Percentiles rank a stretch among this genome's conserved stretches.
Conservation (phyloP, 1,284 basidiomycete species). For the Gomphus bonarii region DNA sequence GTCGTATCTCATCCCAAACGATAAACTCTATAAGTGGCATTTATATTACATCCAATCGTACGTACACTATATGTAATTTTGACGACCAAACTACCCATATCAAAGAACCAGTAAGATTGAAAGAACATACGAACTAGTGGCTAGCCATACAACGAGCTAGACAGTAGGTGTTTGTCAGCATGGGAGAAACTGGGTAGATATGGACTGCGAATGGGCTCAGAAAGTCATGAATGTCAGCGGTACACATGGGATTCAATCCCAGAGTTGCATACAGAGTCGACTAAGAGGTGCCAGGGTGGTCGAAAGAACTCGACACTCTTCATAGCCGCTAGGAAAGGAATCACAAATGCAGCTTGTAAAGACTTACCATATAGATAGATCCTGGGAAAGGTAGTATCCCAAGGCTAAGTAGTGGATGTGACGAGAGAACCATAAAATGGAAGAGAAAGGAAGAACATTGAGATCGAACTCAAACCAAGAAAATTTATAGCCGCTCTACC, state of each 20-base stretch:
- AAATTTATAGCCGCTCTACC: background rate
- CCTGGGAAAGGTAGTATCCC: background rate
- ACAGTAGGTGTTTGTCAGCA: background rate
- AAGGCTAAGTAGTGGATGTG: background rate
- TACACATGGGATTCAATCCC: constrained; percentile 29
- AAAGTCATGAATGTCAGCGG: constrained; percentile 76
- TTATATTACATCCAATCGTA: too few relatives aligned
- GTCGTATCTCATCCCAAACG: background rate
- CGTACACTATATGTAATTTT: too few relatives aligned
- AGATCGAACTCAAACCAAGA: background rate
- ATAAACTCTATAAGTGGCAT: background rate
- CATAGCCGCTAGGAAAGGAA: constrained; percentile 25
- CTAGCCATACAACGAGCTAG: background rate
- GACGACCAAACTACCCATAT: too few relatives aligned
- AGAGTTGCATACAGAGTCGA: constrained; percentile 48
- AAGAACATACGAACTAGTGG: background rate
- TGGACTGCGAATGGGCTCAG: constrained; percentile 10
- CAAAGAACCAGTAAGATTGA: background rate
- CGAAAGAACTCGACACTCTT: constrained; percentile 66
- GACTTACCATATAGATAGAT: background rate
- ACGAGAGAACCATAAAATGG: background rate
- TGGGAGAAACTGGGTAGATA: background rate
- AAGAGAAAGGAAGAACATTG: background rate
- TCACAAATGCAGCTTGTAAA: background rate
- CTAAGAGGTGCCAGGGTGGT: constrained; percentile 83